A percentile compares a stretch with the other conserved stretches of the same genome.
phyloP scores from a whole-genome alignment of 345 rosid genomes.

The Hibiscus trionum region DNA sequence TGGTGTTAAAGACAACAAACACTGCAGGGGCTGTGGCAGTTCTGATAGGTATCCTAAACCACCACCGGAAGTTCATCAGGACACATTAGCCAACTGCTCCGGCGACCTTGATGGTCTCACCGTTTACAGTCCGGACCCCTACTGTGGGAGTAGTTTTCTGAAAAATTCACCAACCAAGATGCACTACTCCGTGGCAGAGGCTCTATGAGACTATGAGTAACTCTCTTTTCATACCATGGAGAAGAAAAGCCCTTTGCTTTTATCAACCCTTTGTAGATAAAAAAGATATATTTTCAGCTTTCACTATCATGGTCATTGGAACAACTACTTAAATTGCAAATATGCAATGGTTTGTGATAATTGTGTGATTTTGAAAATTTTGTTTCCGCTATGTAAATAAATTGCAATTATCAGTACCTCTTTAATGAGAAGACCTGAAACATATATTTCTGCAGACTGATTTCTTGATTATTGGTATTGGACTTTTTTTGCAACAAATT shows the following conservation, averaged over 20 bases:
- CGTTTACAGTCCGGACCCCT: conserved; percentile 41
- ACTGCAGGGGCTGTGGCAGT: conserved; percentile 33
- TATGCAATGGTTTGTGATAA: background rate
- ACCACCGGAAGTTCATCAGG: conserved; percentile 17
- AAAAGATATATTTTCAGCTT: conserved; percentile 12
- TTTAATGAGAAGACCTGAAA: background rate
- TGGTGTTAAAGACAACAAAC: conserved; percentile 58
- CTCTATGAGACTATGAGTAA: conserved; percentile 38
- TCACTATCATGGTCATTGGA: background rate
- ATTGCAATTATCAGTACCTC: background rate
- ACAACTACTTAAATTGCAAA: background rate
- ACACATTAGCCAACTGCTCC: conserved; percentile 9
- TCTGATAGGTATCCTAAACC: conserved; percentile 21
- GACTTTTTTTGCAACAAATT: background rate
- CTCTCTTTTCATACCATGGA: background rate
- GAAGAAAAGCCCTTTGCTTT: background rate
- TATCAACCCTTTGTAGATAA: conserved; percentile 22
- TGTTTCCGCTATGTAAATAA: background rate
- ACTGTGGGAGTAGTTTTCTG: conserved; percentile 57
- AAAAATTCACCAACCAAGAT: conserved; percentile 29
- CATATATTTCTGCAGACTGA: background rate
- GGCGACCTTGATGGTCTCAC: conserved; percentile 21
- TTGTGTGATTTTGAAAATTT: background rate
- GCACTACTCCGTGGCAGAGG: conserved; percentile 56
- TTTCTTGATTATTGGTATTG: background rate